Evolutionary conservation across 2,329 filamentous ascomycete species (phyloP).

Genomic region (Aspergillus sp.): DNA sequence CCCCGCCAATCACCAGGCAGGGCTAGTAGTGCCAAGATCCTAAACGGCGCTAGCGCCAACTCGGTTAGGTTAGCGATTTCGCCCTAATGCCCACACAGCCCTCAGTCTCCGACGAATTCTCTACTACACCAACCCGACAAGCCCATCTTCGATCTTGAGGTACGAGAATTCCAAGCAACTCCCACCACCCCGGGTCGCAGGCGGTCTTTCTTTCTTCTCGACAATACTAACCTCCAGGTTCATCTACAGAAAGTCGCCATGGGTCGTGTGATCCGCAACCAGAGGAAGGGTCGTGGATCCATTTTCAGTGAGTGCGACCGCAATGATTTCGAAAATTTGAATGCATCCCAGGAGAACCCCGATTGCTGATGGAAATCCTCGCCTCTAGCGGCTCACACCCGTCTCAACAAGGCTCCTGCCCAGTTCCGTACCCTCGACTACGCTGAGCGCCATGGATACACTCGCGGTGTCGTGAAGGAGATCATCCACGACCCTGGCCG

Average conservation of each 20-base stretch:
- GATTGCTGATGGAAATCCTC: conserved; percentile 28
- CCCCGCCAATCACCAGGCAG: background rate
- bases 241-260: conserved; percentile 45
- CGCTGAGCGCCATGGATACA: conserved; percentile 95
- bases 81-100: conserved; percentile 46
- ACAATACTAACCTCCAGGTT: conserved; percentile 34
- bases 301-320: conserved; percentile 67
- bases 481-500: conserved; percentile 99
- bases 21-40: conserved; percentile 9
- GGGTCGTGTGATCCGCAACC: conserved; percentile 74
- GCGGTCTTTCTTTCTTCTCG: conserved; percentile 20
- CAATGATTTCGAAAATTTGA: conserved; percentile 18
- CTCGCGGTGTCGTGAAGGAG: conserved; percentile 96
- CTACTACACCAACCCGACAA: conserved; percentile 40
- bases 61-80: conserved; percentile 46
- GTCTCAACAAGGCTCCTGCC: conserved; percentile 90
- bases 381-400: conserved; percentile 69
- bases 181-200: conserved; percentile 27
- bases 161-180: conserved; percentile 31
- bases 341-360: background rate
- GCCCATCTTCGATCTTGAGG: conserved; percentile 43
- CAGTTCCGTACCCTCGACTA: conserved; percentile 97
- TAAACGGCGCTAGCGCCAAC: conserved; percentile 29
- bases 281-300: conserved; percentile 73
- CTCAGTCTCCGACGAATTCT: conserved; percentile 37